These are phyloP conservation scores for Sporothrix pallida DNA, from an alignment of 2,329 filamentous ascomycete species.

Conservation along the genomic window DNA sequence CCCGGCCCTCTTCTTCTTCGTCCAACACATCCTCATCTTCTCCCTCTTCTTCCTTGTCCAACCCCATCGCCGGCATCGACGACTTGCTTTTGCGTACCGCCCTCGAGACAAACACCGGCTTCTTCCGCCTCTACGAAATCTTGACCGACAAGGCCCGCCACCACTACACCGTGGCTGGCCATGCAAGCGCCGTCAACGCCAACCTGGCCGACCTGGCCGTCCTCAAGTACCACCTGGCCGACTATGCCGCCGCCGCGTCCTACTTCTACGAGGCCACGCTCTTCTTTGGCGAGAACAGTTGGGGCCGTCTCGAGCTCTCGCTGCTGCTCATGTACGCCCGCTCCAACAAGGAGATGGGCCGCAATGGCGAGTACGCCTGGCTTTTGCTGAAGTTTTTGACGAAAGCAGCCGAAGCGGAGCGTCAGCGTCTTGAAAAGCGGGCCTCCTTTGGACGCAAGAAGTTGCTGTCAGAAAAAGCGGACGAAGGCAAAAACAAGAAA, in stretches of 20 bases:
- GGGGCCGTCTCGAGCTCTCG: slow-evolving; percentile 79
- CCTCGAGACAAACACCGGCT: slow-evolving; percentile 66
- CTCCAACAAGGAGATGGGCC: slow-evolving; percentile 78
- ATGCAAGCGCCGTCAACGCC: slow-evolving; percentile 76
- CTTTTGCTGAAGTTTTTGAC: slow-evolving; percentile 75
- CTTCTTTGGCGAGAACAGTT: slow-evolving; percentile 77
- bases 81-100: slow-evolving; percentile 65
- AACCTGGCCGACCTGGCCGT: slow-evolving; percentile 85
- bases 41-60: background rate
- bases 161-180: slow-evolving; percentile 80
- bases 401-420: slow-evolving; percentile 65
- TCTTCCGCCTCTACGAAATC: slow-evolving; percentile 71
- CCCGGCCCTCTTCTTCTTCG: background rate
- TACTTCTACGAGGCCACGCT: slow-evolving; percentile 81
- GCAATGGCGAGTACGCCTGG: slow-evolving; percentile 78
- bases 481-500: slow-evolving; percentile 7
- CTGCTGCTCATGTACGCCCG: slow-evolving; percentile 85
- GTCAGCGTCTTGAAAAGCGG: slow-evolving; percentile 49
- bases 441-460: slow-evolving; percentile 44
- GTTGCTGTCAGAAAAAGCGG: background rate
- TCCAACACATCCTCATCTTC: background rate
- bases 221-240: slow-evolving; percentile 76
- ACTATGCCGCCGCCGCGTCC: slow-evolving; percentile 74
- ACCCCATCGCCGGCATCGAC: slow-evolving; percentile 53
- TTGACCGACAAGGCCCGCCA: slow-evolving; percentile 85